Evolutionary conservation across 192 early-diverging fungal genomes (phyloP).

Genomic region (Umbelopsis ramanniana): DNA sequence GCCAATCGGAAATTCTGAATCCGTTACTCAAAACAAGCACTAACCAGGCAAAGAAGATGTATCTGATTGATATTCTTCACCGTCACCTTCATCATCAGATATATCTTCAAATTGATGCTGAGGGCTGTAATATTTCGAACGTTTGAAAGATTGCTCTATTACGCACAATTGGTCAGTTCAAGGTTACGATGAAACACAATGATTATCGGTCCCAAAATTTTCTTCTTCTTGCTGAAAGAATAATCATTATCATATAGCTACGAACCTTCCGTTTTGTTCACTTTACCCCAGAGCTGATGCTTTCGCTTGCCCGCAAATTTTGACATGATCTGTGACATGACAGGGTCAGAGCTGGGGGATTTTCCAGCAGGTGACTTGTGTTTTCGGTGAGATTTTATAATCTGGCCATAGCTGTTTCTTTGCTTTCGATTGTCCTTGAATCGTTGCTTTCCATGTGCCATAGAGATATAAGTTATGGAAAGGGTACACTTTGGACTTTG

Average conservation of each 20-base stretch:
- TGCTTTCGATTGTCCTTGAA: constrained; percentile 2
- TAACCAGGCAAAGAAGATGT: constrained; percentile 4
- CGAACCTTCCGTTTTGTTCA: background rate
- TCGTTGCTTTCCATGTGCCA: constrained; percentile 9
- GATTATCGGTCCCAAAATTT: background rate
- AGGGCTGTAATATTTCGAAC: background rate
- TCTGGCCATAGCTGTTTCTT: background rate
- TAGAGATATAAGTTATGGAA: background rate
- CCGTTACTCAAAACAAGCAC: background rate
- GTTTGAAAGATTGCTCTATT: background rate
- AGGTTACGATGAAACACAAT: background rate
- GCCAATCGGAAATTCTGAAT: too few relatives aligned
- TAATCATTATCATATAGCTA: too few relatives aligned
- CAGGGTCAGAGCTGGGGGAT: background rate
- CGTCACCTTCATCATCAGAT: background rate
- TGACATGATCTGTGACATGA: background rate
- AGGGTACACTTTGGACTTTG: too few relatives aligned
- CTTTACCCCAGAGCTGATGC: background rate
- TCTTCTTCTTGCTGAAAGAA: background rate
- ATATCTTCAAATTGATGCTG: constrained; percentile 18
- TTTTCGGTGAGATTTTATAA: background rate
- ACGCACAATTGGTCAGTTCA: background rate
- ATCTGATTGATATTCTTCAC: constrained; percentile 2
- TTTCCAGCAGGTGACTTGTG: background rate
- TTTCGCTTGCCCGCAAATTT: background rate